Evolutionary conservation across 192 early-diverging fungal genomes (phyloP), one percentile per base, ranked within the genome.

Genomic region (Pilaira anomala): DNA sequence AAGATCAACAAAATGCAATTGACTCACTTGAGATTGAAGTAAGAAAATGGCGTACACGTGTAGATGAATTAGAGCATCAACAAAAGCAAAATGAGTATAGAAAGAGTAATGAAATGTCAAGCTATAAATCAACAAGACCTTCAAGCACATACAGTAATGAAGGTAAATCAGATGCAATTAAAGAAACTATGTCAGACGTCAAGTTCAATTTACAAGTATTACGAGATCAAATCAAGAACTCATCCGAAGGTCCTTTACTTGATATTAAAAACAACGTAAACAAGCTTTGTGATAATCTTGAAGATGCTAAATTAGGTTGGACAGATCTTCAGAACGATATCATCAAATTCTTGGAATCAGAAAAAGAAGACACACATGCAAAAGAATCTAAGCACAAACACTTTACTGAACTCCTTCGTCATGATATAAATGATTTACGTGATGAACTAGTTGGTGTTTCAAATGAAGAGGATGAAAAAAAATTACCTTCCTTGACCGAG

Each of bases 281-380:
- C 9, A 63, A 56, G 26, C 61, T 63, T 7, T 56, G 28, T 39
- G 42, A 55, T 2, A 48, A 22, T 3, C 30, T 69, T 14, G 64
- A 66, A 21, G 71, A 73, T 16, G 65, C 71, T 24, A 55, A 54
- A 13, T 29, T 49, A 30, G 65, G 55, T 12, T 67, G 66, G 71
- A 36, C 61, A 12, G 66, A 63, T 25, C 30, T 73, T 28, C 71
- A 73, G 44, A 33, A 28, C 25, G 65, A 67, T 14, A 62, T 73
- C 45, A 21, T 63, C 30, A 67, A 66, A 30, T 57, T 73, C 12
- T 11, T 73, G 28, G 42, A 59, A 33, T 44, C 57, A 3, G 71
- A 72, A 28, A 39, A 30, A 28, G 55, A 52, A 9, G 33, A 58
- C 16, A 58, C 29, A 6, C 30, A 63, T 16, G 19, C 21, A 24